Percentiles rank a stretch among this genome's conserved stretches.
Evolutionary conservation across 2,329 filamentous ascomycete species (phyloP).

Genomic region (Venturia pyrina): DNA sequence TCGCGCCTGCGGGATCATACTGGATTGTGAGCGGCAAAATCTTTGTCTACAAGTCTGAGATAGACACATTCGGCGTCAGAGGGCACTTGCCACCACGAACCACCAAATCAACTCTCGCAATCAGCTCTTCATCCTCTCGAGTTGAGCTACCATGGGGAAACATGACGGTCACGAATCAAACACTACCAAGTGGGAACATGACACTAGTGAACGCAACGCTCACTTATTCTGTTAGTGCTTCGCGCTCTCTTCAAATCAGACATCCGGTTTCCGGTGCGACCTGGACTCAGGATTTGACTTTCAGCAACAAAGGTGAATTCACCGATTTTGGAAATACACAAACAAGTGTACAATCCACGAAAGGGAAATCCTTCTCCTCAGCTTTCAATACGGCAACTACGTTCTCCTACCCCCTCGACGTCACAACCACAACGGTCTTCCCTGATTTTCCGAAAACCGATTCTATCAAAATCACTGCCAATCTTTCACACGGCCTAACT

Average conservation of each 20-base stretch:
- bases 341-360: constrained; percentile 40
- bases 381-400: neutral
- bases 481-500: neutral
- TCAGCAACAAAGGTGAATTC: constrained; percentile 44
- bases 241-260: neutral
- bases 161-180: neutral
- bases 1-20: constrained; percentile 42
- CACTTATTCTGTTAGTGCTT: neutral
- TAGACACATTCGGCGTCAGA: neutral
- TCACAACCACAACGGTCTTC: neutral
- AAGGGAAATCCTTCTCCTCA: constrained; percentile 26
- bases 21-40: constrained; percentile 75
- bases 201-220: neutral
- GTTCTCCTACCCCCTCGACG: neutral
- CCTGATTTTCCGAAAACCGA: neutral
- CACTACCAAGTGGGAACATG: neutral
- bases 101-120: neutral
- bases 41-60: constrained; percentile 34
- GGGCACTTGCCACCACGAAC: neutral
- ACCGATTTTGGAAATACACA: constrained; percentile 46
- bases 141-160: neutral
- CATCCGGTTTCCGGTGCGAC: constrained; percentile 29
- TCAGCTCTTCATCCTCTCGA: constrained; percentile 2
- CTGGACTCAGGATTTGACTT: constrained; percentile 52
- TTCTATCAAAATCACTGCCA: neutral